Evolutionary conservation across 2,329 filamentous ascomycete genomes (phyloP).

Genomic region (Pyrenophora seminiperda): DNA sequence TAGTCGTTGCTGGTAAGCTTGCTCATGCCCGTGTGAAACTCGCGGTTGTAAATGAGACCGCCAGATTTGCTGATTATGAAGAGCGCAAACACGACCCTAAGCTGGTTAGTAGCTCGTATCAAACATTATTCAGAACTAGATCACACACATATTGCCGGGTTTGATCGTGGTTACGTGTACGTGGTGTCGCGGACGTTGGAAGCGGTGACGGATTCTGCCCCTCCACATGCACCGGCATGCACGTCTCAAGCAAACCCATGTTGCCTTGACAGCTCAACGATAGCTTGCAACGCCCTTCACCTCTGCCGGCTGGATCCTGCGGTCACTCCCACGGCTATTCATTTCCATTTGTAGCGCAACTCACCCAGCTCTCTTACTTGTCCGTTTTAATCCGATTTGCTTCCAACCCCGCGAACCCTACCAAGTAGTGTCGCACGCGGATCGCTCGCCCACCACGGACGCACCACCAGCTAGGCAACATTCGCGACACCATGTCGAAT

Average conservation of each 20-base stretch:
- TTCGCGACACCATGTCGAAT: conserved; percentile 66
- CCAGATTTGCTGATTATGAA: conserved; percentile 99
- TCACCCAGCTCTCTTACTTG: background rate
- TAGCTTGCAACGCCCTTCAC: conserved; percentile 8
- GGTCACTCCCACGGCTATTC: background rate
- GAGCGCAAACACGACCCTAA: conserved; percentile 90
- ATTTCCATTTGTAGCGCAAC: background rate
- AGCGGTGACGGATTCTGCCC: conserved; percentile 22
- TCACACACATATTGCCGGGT: conserved; percentile 20
- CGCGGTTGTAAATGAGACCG: conserved; percentile 93
- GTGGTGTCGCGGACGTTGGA: conserved; percentile 15
- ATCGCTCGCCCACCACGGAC: background rate
- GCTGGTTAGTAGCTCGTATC: conserved; percentile 13
- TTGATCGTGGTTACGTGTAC: background rate
- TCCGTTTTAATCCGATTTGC: background rate
- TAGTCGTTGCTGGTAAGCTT: conserved; percentile 95
- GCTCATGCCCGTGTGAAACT: conserved; percentile 84
- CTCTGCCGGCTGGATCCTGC: background rate
- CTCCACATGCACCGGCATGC: conserved; percentile 15
- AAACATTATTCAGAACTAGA: no score
- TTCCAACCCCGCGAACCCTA: background rate
- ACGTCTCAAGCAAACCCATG: conserved; percentile 6
- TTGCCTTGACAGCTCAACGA: conserved; percentile 10
- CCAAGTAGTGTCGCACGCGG: conserved; percentile 1
- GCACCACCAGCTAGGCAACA: conserved; percentile 6